Evolutionary conservation across 2,329 filamentous ascomycete species (phyloP).

Genomic region (Emergomyces africanus): DNA sequence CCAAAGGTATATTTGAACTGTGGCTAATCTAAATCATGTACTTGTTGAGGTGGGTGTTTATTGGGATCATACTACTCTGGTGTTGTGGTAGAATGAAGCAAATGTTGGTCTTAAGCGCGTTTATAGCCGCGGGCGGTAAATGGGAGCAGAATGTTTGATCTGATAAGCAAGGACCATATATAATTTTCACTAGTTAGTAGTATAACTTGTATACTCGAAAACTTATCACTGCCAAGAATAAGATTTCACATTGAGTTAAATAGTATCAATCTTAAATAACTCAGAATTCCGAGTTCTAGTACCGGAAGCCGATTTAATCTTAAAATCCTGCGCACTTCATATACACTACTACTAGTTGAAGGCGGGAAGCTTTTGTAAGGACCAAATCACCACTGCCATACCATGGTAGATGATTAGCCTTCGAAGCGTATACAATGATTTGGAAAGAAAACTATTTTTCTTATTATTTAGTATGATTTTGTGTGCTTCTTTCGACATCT

Average conservation of each 20-base stretch:
- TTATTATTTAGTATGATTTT: neutral
- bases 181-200: no score
- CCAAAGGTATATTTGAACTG: neutral
- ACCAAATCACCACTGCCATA: no score
- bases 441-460: neutral
- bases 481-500: neutral
- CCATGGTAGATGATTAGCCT: neutral
- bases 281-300: no score
- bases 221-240: neutral
- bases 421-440: neutral
- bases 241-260: neutral
- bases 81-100: neutral
- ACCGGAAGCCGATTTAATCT: no score
- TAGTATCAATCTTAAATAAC: neutral
- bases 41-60: neutral
- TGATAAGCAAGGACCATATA: no score
- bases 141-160: neutral
- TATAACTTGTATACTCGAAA: no score
- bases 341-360: no score
- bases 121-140: constrained; percentile 1
- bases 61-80: neutral
- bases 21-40: neutral
- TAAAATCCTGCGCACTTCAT: no score
- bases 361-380: no score
- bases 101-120: neutral